Conservation (phyloP, 805 yeast species). For the Nakazawaea populi region DNA sequence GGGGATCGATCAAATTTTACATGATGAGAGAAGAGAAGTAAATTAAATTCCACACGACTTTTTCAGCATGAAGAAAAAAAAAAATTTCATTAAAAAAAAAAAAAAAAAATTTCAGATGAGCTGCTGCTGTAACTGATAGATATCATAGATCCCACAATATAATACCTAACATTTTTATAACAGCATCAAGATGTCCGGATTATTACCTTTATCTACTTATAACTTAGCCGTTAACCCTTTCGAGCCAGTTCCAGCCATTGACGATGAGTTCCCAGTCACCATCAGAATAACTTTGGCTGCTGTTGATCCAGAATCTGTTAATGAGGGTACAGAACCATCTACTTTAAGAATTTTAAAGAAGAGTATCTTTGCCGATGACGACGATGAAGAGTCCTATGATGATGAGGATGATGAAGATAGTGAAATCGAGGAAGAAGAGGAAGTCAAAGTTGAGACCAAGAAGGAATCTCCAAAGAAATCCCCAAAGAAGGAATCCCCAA, state of each 20-base stretch:
- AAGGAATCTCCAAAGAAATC: conserved; percentile 29
- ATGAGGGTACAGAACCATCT: conserved; percentile 76
- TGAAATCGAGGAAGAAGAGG: conserved; percentile 24
- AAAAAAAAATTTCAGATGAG: conserved; percentile 8
- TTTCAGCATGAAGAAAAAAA: not conserved
- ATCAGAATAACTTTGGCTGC: conserved; percentile 94
- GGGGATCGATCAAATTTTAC: too few species aligned
- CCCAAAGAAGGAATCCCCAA: conserved; percentile 22
- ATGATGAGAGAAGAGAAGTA: not conserved
- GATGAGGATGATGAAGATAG: conserved; percentile 43
- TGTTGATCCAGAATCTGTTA: conserved; percentile 83
- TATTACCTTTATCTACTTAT: conserved; percentile 83
- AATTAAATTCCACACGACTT: not conserved
- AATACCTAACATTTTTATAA: too few species aligned
- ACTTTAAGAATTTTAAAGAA: conserved; percentile 86
- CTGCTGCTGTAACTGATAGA: not conserved
- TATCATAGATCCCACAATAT: not conserved
- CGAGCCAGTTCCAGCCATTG: conserved; percentile 81
- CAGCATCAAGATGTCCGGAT: conserved; percentile 46
- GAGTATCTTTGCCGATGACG: conserved; percentile 36
- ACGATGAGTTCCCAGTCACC: conserved; percentile 81
- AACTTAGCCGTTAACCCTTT: conserved; percentile 84
- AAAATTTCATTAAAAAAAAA: not conserved
- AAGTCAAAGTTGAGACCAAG: conserved; percentile 23
- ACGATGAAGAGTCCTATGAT: conserved; percentile 37